These are phyloP conservation scores for Boletus patriciae DNA, from an alignment of 768 basidiomycete species.

Conservation along the genomic window DNA sequence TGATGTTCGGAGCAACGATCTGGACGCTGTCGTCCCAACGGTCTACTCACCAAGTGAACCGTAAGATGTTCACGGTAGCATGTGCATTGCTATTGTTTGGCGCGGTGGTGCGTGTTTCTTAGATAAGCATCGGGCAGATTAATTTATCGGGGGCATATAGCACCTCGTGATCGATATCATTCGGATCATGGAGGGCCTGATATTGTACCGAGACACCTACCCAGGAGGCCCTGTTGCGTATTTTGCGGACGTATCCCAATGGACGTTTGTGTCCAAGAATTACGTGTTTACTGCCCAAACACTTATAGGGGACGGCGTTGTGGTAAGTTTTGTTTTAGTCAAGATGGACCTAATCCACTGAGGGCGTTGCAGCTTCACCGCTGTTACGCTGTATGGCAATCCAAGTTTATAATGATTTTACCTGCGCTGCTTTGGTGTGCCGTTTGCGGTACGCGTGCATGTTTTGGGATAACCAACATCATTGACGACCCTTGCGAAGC, in stretches of 20 bases:
- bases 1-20: neutral
- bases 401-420: neutral
- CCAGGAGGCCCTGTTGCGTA: no score
- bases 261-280: conserved; percentile 29
- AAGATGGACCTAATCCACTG: neutral
- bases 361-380: neutral
- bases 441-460: neutral
- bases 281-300: conserved; percentile 20
- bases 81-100: neutral
- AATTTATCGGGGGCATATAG: no score
- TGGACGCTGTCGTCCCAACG: neutral
- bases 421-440: neutral
- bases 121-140: no score
- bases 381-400: neutral
- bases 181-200: no score
- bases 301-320: conserved; percentile 25
- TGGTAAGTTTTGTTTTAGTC: conserved; percentile 14
- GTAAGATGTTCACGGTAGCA: neutral
- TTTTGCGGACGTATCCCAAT: conserved; percentile 1
- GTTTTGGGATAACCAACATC: no score
- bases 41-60: neutral
- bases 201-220: no score
- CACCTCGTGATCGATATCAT: no score
- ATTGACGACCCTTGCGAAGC: no score
- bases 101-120: neutral